Evolutionary conservation across 2,329 filamentous ascomycete species (phyloP).

Genomic region (Colletotrichum acutatum): DNA sequence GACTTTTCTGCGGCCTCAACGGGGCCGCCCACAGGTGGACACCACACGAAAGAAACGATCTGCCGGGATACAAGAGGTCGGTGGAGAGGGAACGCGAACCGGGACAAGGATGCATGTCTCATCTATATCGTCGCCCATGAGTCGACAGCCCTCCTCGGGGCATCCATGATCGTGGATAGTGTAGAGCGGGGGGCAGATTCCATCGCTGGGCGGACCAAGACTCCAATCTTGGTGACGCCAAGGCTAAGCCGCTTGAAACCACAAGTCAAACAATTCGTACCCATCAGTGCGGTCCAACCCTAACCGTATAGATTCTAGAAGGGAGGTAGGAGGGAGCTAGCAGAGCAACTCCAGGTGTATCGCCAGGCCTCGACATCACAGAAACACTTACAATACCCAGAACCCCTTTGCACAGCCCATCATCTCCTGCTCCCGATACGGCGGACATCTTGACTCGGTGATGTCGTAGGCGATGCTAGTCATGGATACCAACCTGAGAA

Average conservation of each 20-base stretch:
- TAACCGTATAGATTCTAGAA: not conserved
- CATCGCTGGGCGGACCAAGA: constrained; percentile 21
- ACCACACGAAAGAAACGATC: constrained; percentile 23
- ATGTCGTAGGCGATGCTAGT: constrained; percentile 8
- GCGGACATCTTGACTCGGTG: constrained; percentile 15
- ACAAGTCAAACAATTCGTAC: constrained; percentile 18
- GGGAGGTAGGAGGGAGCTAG: not conserved
- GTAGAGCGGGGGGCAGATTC: not conserved
- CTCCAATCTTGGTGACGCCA: constrained; percentile 22
- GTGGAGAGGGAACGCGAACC: not conserved
- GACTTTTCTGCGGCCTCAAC: not conserved
- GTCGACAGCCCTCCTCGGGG: constrained; percentile 7
- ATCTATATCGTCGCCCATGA: constrained; percentile 24
- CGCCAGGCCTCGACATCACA: not conserved
- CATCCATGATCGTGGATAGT: not conserved
- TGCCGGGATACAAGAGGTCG: constrained; percentile 31
- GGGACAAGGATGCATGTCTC: constrained; percentile 26
- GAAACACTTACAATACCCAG: not conserved
- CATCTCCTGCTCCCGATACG: not conserved
- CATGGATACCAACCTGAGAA: constrained; percentile 1
- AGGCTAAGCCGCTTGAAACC: constrained; percentile 21
- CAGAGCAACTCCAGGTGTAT: not conserved
- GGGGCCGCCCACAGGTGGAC: not conserved
- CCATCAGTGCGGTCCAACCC: constrained; percentile 15
- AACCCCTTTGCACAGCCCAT: constrained; percentile 8